Conservation (phyloP, 139 green algal species). For the Closterium sp. region DNA sequence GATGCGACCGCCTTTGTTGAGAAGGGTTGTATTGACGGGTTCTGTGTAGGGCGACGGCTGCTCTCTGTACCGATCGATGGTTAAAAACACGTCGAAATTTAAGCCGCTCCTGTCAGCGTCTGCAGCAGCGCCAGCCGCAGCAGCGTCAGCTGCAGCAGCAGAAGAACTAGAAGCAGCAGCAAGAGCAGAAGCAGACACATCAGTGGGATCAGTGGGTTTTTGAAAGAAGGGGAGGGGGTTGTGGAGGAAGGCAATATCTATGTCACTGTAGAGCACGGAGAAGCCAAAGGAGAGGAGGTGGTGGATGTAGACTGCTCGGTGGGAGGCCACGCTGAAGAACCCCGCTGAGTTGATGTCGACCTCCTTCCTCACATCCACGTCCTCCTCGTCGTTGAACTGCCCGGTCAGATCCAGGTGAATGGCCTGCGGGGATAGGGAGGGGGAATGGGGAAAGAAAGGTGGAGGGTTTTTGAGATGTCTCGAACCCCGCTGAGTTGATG, state of each 20-base stretch:
- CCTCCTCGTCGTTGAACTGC: too few species aligned
- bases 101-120: too few species aligned
- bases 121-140: too few species aligned
- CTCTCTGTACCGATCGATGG: neutral
- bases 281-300: neutral
- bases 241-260: neutral
- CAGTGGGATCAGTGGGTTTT: neutral
- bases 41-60: neutral
- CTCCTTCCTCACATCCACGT: neutral
- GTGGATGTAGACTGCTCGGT: neutral
- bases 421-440: too few species aligned
- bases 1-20: neutral
- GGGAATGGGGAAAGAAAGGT: too few species aligned
- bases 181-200: too few species aligned
- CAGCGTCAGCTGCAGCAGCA: neutral
- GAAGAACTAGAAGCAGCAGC: neutral
- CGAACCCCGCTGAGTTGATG: neutral
- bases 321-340: neutral
- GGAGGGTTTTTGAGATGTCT: too few species aligned
- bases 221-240: neutral
- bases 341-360: neutral
- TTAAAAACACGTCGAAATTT: neutral
- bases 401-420: too few species aligned
- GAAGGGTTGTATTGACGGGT: neutral
- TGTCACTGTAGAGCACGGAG: neutral